Evolutionary conservation across 2,329 filamentous ascomycete species (phyloP).

Genomic region (Neophaeococcomyces mojaviensis): DNA sequence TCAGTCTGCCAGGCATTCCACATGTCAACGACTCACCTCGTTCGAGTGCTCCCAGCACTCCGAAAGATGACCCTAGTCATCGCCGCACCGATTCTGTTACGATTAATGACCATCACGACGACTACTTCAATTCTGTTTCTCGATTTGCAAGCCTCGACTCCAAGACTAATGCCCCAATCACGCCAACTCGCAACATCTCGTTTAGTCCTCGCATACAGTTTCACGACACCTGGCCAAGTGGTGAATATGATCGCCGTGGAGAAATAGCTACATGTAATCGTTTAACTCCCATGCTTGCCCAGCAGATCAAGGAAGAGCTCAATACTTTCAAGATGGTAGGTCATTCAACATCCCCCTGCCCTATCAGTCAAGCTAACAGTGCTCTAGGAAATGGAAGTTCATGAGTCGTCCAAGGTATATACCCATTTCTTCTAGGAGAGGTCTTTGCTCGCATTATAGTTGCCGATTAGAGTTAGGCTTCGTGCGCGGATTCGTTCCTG

Average conservation of each 20-base stretch:
- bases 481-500: background rate
- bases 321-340: constrained; percentile 99
- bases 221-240: constrained; percentile 90
- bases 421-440: constrained; percentile 84
- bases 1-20: constrained; percentile 55
- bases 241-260: constrained; percentile 91
- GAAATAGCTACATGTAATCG: constrained; percentile 98
- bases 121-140: constrained; percentile 67
- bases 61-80: constrained; percentile 63
- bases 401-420: constrained; percentile 97
- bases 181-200: constrained; percentile 60
- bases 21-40: constrained; percentile 67
- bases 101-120: constrained; percentile 89
- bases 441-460: constrained; percentile 10
- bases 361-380: constrained; percentile 3
- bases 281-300: constrained; percentile 89
- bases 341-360: constrained; percentile 41
- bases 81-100: constrained; percentile 62
- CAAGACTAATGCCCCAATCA: constrained; percentile 66
- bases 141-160: constrained; percentile 63
- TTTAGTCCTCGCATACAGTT: constrained; percentile 94
- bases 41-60: constrained; percentile 82
- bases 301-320: constrained; percentile 98
- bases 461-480: constrained; percentile 1
- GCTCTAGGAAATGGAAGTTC: constrained; percentile 93